Percentiles rank a stretch among this genome's conserved stretches.
Conservation (phyloP, 352 stramenopile genomes). For the Pythium dissimile region DNA sequence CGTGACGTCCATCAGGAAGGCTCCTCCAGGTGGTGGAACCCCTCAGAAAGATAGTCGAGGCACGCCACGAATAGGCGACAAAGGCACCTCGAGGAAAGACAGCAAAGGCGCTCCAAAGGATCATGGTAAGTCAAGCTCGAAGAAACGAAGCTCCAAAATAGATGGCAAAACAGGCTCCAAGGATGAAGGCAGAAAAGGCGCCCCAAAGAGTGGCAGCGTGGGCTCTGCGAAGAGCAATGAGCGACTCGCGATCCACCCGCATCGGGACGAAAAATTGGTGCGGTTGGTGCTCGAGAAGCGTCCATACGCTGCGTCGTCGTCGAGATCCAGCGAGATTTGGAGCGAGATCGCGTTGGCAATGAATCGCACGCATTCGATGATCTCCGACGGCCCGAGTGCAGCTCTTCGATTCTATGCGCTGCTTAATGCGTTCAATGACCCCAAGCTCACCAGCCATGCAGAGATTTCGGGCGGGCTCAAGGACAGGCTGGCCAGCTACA, state of each 20-base stretch:
- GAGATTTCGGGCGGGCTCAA: neutral
- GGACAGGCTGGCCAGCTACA: neutral
- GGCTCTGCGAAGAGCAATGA: neutral
- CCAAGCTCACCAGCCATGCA: neutral
- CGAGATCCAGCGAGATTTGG: neutral
- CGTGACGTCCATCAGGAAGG: too few species aligned
- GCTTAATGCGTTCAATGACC: constrained; percentile 4
- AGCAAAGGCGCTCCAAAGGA: too few species aligned
- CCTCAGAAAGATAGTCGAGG: too few species aligned
- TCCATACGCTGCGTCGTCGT: neutral
- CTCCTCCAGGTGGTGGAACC: too few species aligned
- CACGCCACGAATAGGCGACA: neutral
- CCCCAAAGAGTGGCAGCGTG: neutral
- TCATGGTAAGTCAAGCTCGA: too few species aligned
- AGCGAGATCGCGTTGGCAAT: neutral
- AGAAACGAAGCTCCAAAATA: neutral
- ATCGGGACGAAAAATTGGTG: neutral
- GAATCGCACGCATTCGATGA: neutral
- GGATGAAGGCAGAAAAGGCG: neutral
- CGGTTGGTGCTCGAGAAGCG: constrained; percentile 6
- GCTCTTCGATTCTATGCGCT: neutral
- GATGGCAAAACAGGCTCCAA: too few species aligned
- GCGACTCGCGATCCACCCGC: neutral
- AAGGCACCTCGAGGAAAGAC: too few species aligned
- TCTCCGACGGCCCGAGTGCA: neutral